A percentile compares a stretch with the other conserved stretches of the same genome.
These are phyloP conservation scores for Nevesoporus exiguus DNA, from an alignment of 768 basidiomycete genomes.

Conservation along the genomic window DNA sequence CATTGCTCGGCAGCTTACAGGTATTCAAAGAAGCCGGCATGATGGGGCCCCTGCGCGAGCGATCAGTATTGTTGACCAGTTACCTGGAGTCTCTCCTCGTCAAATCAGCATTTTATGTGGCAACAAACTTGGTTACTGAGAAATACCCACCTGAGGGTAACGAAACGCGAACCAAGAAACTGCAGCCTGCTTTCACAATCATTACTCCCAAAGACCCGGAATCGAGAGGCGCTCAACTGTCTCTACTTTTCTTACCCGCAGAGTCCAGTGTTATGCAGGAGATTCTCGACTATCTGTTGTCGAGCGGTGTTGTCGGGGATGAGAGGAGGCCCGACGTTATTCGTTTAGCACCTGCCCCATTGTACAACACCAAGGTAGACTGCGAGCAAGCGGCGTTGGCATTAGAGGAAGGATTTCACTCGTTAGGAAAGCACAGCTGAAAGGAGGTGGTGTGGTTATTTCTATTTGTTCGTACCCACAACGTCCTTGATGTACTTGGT, in stretches of 20 bases:
- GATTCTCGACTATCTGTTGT: slow-evolving; percentile 57
- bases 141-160: slow-evolving; percentile 25
- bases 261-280: slow-evolving; percentile 61
- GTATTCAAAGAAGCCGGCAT: slow-evolving; percentile 78
- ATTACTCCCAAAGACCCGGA: slow-evolving; percentile 74
- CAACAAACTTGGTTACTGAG: slow-evolving; percentile 34
- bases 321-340: slow-evolving; percentile 92
- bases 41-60: slow-evolving; percentile 61
- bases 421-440: slow-evolving; percentile 16
- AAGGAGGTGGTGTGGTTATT: slow-evolving; percentile 1
- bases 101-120: slow-evolving; percentile 61
- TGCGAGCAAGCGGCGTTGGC: slow-evolving; percentile 64
- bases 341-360: slow-evolving; percentile 76
- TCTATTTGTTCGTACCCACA: neutral
- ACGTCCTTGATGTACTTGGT: slow-evolving; percentile 36
- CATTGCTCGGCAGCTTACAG: slow-evolving; percentile 80
- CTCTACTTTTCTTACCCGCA: slow-evolving; percentile 70
- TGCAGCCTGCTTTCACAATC: slow-evolving; percentile 73
- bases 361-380: slow-evolving; percentile 84
- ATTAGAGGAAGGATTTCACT: slow-evolving; percentile 58
- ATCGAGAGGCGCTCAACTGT: slow-evolving; percentile 83
- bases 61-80: slow-evolving; percentile 68
- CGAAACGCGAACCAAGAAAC: slow-evolving; percentile 11
- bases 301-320: slow-evolving; percentile 84
- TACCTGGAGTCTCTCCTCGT: slow-evolving; percentile 64